Evolutionary conservation across 768 basidiomycete genomes (phyloP).

Genomic region (Rhizopogon vinicolor): DNA sequence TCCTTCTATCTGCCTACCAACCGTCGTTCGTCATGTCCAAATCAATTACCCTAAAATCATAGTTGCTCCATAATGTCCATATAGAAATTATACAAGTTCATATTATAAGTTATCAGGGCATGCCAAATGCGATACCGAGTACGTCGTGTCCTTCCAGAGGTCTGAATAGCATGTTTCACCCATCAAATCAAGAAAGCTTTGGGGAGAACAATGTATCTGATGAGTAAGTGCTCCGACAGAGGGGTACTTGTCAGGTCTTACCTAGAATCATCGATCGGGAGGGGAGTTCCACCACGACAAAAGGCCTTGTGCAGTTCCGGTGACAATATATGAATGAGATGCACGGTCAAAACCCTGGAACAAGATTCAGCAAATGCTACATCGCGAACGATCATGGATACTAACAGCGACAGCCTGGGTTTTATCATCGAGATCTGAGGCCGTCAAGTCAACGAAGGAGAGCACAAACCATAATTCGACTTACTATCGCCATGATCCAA

Average conservation of each 20-base stretch:
- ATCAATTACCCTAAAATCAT: neutral
- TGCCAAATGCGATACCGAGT: constrained; percentile 19
- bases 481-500: constrained; percentile 58
- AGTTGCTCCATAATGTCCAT: constrained; percentile 9
- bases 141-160: constrained; percentile 21
- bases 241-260: neutral
- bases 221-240: neutral
- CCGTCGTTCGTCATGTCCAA: neutral
- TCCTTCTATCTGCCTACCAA: neutral
- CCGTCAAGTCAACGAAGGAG: constrained; percentile 6
- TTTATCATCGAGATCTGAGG: constrained; percentile 21
- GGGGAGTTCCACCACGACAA: constrained; percentile 54
- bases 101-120: constrained; percentile 14
- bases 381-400: neutral
- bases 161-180: neutral
- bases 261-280: constrained; percentile 1
- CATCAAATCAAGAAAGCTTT: neutral
- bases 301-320: constrained; percentile 51
- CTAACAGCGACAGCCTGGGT: constrained; percentile 32
- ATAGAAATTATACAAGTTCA: constrained; percentile 21
- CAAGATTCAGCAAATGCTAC: constrained; percentile 21
- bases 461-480: constrained; percentile 7
- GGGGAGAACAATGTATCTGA: neutral
- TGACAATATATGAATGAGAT: constrained; percentile 37
- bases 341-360: constrained; percentile 44